Evolutionary conservation across 2,329 filamentous ascomycete species (phyloP), one percentile per base, ranked within the genome.

Genomic region (Graphilbum sp.): DNA sequence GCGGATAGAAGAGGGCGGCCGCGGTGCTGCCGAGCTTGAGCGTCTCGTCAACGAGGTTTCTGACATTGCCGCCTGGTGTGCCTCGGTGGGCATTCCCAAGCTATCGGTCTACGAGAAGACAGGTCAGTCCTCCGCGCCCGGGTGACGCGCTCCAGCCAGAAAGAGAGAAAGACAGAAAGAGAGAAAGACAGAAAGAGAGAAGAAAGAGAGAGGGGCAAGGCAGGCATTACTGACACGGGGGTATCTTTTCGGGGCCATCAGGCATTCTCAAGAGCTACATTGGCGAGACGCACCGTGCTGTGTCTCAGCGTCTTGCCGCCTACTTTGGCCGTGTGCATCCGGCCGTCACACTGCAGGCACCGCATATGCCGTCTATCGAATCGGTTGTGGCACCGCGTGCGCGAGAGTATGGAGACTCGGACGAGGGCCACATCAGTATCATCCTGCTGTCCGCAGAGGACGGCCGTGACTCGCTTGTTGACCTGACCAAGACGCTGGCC

Each of bases 61-160:
- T 31, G 90, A 98, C 55, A 71, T 98, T 43, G 77, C 83, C 17
- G 88, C 88, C 3, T 98, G 90, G 90, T 90, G 82, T 54, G 79
- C 85, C 21, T 85, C 85, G 51, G 82, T 84, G 19, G 86, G 86
- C 8, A 93, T 98, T 43, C 78, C 82, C 12, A 73, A 79, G 56
- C 63, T 98, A 47, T 94, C 86, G 35, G 67, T 98, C 21, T 98
- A 98, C 54, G 90, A 98, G 59, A 79, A 75, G 57, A 90, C 79
- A 44, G 88, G 87, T 92, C 65, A 36, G 69, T n/a, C n/a, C n/a
- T n/a, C n/a, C n/a, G n/a, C n/a, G n/a, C n/a, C n/a, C n/a, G n/a
- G n/a, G n/a, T n/a, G n/a, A n/a, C n/a, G n/a, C n/a, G n/a, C n/a
- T n/a, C n/a, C n/a, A n/a, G n/a, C n/a, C n/a, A n/a, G n/a, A n/a